A percentile compares a stretch with the other conserved stretches of the same genome.
Evolutionary conservation across 768 basidiomycete species (phyloP).

Genomic region (Lyophyllum decastes): DNA sequence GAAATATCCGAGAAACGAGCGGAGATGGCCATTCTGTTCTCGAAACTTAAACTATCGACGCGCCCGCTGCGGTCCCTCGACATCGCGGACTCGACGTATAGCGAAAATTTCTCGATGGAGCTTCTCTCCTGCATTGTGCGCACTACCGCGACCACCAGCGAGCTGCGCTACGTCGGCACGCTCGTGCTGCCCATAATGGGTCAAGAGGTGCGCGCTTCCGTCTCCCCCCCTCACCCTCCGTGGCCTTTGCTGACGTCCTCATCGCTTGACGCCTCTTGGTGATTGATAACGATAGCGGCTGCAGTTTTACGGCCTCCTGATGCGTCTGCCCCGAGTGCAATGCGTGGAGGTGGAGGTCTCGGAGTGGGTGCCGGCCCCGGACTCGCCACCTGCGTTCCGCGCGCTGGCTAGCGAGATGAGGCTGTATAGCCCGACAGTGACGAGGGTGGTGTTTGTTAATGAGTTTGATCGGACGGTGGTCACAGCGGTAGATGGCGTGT

Average conservation of each 20-base stretch:
- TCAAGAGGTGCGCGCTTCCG: constrained; percentile 41
- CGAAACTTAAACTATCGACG: constrained; percentile 46
- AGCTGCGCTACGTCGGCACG: constrained; percentile 62
- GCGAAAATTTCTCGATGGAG: constrained; percentile 53
- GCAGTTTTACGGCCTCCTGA: constrained; percentile 59
- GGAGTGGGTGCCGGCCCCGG: constrained; percentile 63
- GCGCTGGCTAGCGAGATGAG: constrained; percentile 62
- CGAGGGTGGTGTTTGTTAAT: constrained; percentile 59
- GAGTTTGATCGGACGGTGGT: constrained; percentile 61
- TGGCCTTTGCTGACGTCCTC: constrained; percentile 6
- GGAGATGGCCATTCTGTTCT: constrained; percentile 52
- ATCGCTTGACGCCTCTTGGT: neutral
- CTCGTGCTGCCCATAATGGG: constrained; percentile 63
- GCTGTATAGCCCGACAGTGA: constrained; percentile 56
- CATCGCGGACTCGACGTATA: constrained; percentile 63
- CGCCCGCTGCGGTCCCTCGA: constrained; percentile 52
- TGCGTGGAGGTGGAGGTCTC: constrained; percentile 67
- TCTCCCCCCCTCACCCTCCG: constrained; percentile 7
- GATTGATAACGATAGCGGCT: constrained; percentile 56
- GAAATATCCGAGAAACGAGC: constrained; percentile 46
- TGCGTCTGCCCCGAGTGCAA: constrained; percentile 49
- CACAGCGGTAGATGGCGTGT: constrained; percentile 35
- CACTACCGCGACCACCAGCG: constrained; percentile 31
- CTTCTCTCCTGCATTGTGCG: constrained; percentile 45
- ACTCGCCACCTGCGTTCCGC: constrained; percentile 51